These are phyloP conservation scores for Pyrrhoderma noxium DNA, from an alignment of 1,284 basidiomycete species.

Conservation along the genomic window DNA sequence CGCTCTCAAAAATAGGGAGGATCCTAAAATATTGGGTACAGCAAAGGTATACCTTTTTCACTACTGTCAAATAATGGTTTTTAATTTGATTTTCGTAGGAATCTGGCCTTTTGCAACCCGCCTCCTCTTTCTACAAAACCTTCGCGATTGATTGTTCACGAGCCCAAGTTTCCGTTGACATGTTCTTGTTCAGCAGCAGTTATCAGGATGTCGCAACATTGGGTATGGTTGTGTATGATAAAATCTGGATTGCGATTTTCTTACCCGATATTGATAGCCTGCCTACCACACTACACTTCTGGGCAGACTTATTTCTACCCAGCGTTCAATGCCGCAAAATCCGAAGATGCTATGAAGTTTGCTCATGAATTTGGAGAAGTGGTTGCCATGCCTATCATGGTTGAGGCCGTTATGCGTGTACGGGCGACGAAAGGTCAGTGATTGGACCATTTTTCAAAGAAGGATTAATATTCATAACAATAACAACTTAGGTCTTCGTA, in stretches of 20 bases:
- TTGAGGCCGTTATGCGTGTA: constrained; percentile 97
- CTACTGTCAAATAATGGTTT: constrained; percentile 1
- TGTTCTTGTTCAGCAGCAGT: constrained; percentile 93
- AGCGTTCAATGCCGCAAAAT: constrained; percentile 89
- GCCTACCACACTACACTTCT: constrained; percentile 94
- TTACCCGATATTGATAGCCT: constrained; percentile 43
- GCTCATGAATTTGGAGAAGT: constrained; percentile 95
- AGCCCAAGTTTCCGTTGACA: constrained; percentile 95
- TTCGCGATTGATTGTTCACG: constrained; percentile 99
- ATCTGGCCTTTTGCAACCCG: constrained; percentile 80
- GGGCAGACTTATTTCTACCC: constrained; percentile 99
- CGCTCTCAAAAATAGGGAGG: constrained; percentile 92
- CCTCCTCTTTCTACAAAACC: constrained; percentile 95
- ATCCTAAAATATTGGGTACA: constrained; percentile 93
- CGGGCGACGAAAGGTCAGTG: constrained; percentile 80
- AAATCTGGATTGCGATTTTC: constrained; percentile 3
- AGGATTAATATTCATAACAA: background rate
- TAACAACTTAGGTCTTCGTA: constrained; percentile 64
- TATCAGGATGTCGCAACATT: constrained; percentile 97
- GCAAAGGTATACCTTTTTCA: constrained; percentile 55
- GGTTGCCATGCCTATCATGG: constrained; percentile 88
- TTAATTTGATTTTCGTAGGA: constrained; percentile 41
- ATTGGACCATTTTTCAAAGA: background rate
- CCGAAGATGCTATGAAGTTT: constrained; percentile 97
- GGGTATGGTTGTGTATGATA: constrained; percentile 49